Conservation (phyloP, 345 rosid genomes). For the Salix caprea region DNA sequence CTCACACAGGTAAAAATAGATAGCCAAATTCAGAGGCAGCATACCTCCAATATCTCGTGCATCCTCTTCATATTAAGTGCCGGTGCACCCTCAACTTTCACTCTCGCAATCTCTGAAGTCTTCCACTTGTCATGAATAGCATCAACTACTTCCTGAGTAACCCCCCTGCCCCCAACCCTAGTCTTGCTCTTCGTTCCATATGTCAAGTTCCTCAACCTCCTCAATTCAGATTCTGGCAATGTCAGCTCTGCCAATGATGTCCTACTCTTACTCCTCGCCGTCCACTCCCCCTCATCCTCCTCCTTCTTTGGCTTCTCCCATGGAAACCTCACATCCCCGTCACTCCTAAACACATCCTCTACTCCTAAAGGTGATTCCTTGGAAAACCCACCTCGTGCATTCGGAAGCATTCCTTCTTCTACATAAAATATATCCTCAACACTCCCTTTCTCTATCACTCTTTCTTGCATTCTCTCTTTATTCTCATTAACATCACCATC, state of each 20-base stretch:
- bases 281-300: conserved; percentile 40
- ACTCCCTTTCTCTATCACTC: conserved; percentile 67
- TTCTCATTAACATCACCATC: conserved; percentile 34
- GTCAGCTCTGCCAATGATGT: conserved; percentile 68
- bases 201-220: conserved; percentile 74
- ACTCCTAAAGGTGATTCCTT: conserved; percentile 45
- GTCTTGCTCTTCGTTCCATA: conserved; percentile 56
- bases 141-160: conserved; percentile 68
- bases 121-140: conserved; percentile 75
- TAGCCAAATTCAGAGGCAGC: conserved; percentile 21
- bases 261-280: conserved; percentile 51
- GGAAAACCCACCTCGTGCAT: conserved; percentile 56
- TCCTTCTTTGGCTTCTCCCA: conserved; percentile 60
- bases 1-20: background rate
- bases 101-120: conserved; percentile 67
- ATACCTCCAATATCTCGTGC: conserved; percentile 92
- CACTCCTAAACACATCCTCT: conserved; percentile 34
- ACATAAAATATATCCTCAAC: conserved; percentile 65
- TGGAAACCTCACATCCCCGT: conserved; percentile 66
- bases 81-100: conserved; percentile 73
- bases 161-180: conserved; percentile 60
- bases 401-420: conserved; percentile 63
- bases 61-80: conserved; percentile 89
- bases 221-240: conserved; percentile 64
- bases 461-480: conserved; percentile 34